These are phyloP conservation scores for Heliamphora exappendiculata DNA, from an alignment of 148 eudicot genomes.

Conservation along the genomic window DNA sequence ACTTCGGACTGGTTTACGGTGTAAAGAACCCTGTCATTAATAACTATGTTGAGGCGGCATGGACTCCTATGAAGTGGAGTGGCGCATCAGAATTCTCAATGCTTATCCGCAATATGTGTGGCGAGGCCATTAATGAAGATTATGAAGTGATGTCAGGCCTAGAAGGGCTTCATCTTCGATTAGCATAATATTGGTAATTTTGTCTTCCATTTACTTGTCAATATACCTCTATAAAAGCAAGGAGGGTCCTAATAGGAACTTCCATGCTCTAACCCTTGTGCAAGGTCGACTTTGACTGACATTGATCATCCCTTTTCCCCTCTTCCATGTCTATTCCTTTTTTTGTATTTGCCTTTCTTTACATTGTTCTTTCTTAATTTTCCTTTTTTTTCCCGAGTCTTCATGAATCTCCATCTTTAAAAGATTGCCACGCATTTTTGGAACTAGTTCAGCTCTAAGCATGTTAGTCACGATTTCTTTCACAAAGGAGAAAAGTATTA, in stretches of 20 bases:
- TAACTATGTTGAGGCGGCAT: neutral
- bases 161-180: neutral
- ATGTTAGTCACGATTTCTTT: neutral
- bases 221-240: neutral
- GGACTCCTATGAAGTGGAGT: neutral
- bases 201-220: neutral
- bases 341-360: neutral
- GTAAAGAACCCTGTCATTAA: neutral
- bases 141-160: neutral
- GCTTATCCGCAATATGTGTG: neutral
- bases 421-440: neutral
- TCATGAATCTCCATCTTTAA: neutral
- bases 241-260: neutral
- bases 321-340: neutral
- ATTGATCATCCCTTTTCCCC: neutral
- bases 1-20: neutral
- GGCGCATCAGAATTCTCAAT: neutral
- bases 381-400: neutral
- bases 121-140: neutral
- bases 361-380: neutral
- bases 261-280: neutral
- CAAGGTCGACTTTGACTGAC: neutral
- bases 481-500: neutral
- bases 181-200: neutral
- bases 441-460: constrained; percentile 1